Percentiles rank a stretch among this genome's conserved stretches.
Evolutionary conservation across 106 monocot species (phyloP).

Genomic region (Vanilla planifolia): DNA sequence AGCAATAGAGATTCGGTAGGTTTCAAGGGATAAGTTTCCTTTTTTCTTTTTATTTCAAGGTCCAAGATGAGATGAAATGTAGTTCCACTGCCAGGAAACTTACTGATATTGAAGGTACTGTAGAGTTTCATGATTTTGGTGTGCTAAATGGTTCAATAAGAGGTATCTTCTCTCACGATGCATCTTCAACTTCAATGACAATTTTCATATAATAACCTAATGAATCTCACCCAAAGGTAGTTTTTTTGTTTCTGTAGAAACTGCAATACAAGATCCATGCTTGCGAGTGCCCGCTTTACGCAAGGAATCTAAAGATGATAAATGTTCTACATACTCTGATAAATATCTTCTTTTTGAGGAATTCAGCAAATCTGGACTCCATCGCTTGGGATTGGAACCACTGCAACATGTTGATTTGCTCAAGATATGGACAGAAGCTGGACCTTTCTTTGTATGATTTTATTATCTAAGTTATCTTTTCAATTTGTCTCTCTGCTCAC

Average conservation of each 20-base stretch:
- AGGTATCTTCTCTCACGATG: neutral
- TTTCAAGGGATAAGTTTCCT: slow-evolving; percentile 1
- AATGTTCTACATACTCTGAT: slow-evolving; percentile 4
- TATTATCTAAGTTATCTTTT: neutral
- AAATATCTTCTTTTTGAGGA: slow-evolving; percentile 50
- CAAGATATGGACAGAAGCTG: slow-evolving; percentile 49
- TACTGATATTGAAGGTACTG: slow-evolving; percentile 8
- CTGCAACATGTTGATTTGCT: slow-evolving; percentile 31
- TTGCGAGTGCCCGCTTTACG: neutral
- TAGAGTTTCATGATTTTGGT: slow-evolving; percentile 5
- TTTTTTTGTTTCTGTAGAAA: neutral
- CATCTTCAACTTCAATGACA: neutral
- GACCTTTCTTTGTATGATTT: slow-evolving; percentile 48
- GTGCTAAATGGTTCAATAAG: neutral
- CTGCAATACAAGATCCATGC: too few relatives aligned
- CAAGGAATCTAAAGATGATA: slow-evolving; percentile 9
- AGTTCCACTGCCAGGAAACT: slow-evolving; percentile 1
- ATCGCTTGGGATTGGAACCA: slow-evolving; percentile 38
- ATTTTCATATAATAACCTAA: neutral
- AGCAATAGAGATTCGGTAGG: slow-evolving; percentile 26
- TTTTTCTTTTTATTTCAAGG: slow-evolving; percentile 7
- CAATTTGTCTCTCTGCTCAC: neutral
- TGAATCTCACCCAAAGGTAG: neutral
- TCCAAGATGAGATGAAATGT: neutral
- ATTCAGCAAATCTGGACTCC: slow-evolving; percentile 44